Percentiles rank a stretch among this genome's conserved stretches.
Conservation (phyloP, 176 grass and related monocot species). For the Rhynchospora pubera region DNA sequence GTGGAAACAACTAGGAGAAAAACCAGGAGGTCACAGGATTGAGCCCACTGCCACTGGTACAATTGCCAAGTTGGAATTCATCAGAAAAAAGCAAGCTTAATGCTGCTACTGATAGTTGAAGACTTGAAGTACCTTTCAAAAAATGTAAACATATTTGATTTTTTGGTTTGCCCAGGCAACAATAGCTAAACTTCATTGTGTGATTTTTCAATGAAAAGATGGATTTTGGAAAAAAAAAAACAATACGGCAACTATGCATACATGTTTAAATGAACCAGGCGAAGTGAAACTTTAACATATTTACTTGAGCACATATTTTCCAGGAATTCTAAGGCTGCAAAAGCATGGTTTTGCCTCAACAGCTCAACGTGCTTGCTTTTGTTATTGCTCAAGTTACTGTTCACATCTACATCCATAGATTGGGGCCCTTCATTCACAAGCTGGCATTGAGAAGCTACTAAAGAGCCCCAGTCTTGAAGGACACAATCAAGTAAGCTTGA, state of each 20-base stretch:
- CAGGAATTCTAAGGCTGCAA: slow-evolving; percentile 59
- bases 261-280: slow-evolving; percentile 72
- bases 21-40: too few species aligned
- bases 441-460: slow-evolving; percentile 15
- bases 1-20: too few species aligned
- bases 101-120: not conserved
- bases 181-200: not conserved
- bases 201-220: not conserved
- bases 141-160: too few species aligned
- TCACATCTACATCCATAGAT: slow-evolving; percentile 9
- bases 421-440: slow-evolving; percentile 15
- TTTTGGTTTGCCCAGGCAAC: not conserved
- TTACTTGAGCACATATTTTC: slow-evolving; percentile 56
- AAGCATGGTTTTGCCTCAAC: slow-evolving; percentile 45
- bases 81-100: not conserved
- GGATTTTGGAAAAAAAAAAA: not conserved
- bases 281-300: slow-evolving; percentile 64
- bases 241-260: slow-evolving; percentile 18
- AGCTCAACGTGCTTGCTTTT: slow-evolving; percentile 41
- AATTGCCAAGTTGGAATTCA: not conserved
- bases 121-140: too few species aligned
- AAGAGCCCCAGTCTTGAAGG: slow-evolving; percentile 64
- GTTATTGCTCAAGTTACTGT: slow-evolving; percentile 42
- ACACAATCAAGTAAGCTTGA: slow-evolving; percentile 54
- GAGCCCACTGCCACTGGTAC: too few species aligned